phyloP scores from a whole-genome alignment of 2,329 filamentous ascomycete genomes.

The Fusarium sp. region DNA sequence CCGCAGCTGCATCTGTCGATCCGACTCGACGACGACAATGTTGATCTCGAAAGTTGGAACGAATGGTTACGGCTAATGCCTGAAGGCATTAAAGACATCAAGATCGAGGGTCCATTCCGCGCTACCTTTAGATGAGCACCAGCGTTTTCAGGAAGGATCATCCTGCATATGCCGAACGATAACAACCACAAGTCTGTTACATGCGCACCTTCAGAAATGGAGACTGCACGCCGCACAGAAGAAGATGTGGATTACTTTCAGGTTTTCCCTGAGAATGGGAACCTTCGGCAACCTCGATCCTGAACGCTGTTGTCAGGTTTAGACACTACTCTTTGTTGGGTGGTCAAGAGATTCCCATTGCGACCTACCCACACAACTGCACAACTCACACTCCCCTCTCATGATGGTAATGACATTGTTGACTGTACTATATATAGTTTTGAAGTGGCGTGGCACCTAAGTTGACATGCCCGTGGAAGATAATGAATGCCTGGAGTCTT shows the following conservation, averaged over 20 bases:
- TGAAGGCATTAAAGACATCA: constrained; percentile 65
- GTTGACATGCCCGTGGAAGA: constrained; percentile 43
- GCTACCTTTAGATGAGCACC: constrained; percentile 42
- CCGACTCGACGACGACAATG: constrained; percentile 61
- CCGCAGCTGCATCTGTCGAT: constrained; percentile 63
- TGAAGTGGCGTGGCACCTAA: constrained; percentile 27
- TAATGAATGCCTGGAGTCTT: constrained; percentile 41
- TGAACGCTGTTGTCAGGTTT: not conserved
- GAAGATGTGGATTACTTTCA: constrained; percentile 13
- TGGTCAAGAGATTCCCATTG: constrained; percentile 6
- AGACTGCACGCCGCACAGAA: constrained; percentile 12
- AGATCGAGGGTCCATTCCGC: constrained; percentile 63
- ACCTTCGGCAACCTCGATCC: constrained; percentile 10
- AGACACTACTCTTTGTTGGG: constrained; percentile 2
- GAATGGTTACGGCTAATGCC: constrained; percentile 70
- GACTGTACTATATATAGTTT: constrained; percentile 19
- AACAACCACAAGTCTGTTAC: not conserved
- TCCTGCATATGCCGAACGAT: constrained; percentile 8
- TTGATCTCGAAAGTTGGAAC: constrained; percentile 65
- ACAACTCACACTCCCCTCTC: constrained; percentile 16
- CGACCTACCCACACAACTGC: constrained; percentile 8
- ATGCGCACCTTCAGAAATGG: constrained; percentile 20
- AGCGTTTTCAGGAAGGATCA: not conserved
- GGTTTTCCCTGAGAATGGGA: constrained; percentile 34
- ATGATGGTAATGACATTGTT: constrained; percentile 20